Conservation (phyloP, 2,329 filamentous ascomycete species). For the Fusarium sp. region DNA sequence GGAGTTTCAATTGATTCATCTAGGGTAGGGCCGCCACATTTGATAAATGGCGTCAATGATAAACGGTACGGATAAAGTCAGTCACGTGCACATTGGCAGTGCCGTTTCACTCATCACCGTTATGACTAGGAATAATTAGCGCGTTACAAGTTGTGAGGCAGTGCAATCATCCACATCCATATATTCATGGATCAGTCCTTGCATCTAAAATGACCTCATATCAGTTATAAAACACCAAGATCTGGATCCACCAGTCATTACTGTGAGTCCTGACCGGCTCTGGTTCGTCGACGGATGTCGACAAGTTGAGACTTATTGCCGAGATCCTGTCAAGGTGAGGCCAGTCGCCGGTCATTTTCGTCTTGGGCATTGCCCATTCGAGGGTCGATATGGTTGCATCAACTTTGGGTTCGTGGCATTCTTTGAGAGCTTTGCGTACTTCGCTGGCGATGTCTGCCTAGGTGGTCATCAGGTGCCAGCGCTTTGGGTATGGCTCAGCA, state of each 20-base stretch:
- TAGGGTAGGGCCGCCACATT: conserved; percentile 16
- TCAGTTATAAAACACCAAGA: no score
- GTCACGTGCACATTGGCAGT: conserved; percentile 17
- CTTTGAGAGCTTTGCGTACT: neutral
- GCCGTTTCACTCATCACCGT: neutral
- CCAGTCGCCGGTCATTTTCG: neutral
- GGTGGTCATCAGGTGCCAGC: no score
- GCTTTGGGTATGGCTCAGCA: neutral
- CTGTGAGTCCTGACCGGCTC: no score
- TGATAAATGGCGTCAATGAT: neutral
- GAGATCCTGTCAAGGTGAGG: neutral
- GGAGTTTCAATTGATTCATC: neutral
- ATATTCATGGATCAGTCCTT: neutral
- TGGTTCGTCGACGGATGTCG: no score
- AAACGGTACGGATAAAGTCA: neutral
- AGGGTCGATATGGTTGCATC: neutral
- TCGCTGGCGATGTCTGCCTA: neutral
- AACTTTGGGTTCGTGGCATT: neutral
- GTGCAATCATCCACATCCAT: neutral
- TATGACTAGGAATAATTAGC: neutral
- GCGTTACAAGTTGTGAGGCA: neutral
- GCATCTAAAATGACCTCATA: neutral
- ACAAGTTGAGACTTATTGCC: neutral
- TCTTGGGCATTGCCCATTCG: neutral
- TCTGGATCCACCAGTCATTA: no score